Conservation (phyloP, 306 rosid species). For the Mimosa pudica region DNA sequence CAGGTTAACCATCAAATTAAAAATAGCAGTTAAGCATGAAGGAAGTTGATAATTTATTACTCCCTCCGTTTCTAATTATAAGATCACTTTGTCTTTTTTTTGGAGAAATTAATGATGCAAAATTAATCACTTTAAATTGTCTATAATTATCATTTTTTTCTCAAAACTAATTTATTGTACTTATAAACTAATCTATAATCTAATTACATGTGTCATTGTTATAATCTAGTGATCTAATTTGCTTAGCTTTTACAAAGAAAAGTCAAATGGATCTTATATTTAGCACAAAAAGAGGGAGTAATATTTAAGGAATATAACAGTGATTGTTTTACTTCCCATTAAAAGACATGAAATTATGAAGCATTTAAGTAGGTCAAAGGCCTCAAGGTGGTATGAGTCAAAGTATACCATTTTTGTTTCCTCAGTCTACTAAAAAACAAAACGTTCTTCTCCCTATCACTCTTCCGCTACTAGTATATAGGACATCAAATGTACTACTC, state of each 20-base stretch:
- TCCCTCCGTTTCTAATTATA: no score
- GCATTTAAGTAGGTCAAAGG: conserved; percentile 5
- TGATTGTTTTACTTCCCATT: conserved; percentile 16
- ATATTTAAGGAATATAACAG: conserved; percentile 20
- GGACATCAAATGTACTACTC: background rate
- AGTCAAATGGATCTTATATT: no score
- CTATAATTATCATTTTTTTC: no score
- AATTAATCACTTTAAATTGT: no score
- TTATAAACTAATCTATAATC: no score
- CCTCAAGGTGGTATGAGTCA: conserved; percentile 13
- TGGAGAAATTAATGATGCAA: no score
- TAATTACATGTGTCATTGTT: no score
- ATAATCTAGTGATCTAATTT: no score
- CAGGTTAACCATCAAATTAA: conserved; percentile 19
- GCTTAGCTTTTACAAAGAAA: no score
- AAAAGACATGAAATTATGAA: background rate
- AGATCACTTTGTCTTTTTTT: no score
- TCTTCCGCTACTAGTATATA: background rate
- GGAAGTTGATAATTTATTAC: conserved; percentile 16
- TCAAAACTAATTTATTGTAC: no score
- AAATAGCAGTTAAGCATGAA: conserved; percentile 27
- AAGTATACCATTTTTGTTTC: background rate
- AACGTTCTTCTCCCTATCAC: background rate
- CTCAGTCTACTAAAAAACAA: conserved; percentile 4
- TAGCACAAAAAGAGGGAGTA: background rate